Evolutionary conservation across 1,139 yeast genomes (phyloP).

Genomic region (Debaryomyces subglobosus): DNA sequence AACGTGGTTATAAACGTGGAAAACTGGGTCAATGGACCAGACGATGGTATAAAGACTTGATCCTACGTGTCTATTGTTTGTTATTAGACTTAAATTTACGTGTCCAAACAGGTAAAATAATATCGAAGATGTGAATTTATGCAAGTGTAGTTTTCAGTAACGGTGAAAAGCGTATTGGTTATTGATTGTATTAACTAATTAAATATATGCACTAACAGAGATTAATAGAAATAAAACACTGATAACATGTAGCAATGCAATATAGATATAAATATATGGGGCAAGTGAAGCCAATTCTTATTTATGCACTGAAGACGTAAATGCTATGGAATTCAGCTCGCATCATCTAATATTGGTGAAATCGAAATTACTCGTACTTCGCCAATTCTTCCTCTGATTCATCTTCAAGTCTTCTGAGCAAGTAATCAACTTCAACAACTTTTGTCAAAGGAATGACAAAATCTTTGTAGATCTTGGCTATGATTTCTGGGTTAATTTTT

Average conservation of each 20-base stretch:
- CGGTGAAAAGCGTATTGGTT: not conserved
- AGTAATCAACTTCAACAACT: slow-evolving; percentile 90
- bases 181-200: not conserved
- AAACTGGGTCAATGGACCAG: not conserved
- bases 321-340: not conserved
- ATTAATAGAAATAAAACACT: not conserved
- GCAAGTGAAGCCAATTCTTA: not conserved
- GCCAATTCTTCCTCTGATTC: slow-evolving; percentile 23
- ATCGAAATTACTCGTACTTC: slow-evolving; percentile 1
- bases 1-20: slow-evolving; percentile 12
- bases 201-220: not conserved
- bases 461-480: slow-evolving; percentile 82
- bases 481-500: slow-evolving; percentile 77
- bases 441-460: slow-evolving; percentile 92
- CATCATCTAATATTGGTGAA: not conserved
- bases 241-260: not conserved
- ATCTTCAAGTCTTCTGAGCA: slow-evolving; percentile 79
- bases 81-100: not conserved
- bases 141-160: not conserved
- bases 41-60: not conserved
- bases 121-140: not conserved
- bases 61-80: slow-evolving; percentile 1
- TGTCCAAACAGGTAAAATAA: not conserved
- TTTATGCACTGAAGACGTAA: not conserved
- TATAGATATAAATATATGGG: not conserved